A percentile compares a stretch with the other conserved stretches of the same genome.
Evolutionary conservation across 768 basidiomycete genomes (phyloP).

Genomic region (Phanerodontia chrysosporium): DNA sequence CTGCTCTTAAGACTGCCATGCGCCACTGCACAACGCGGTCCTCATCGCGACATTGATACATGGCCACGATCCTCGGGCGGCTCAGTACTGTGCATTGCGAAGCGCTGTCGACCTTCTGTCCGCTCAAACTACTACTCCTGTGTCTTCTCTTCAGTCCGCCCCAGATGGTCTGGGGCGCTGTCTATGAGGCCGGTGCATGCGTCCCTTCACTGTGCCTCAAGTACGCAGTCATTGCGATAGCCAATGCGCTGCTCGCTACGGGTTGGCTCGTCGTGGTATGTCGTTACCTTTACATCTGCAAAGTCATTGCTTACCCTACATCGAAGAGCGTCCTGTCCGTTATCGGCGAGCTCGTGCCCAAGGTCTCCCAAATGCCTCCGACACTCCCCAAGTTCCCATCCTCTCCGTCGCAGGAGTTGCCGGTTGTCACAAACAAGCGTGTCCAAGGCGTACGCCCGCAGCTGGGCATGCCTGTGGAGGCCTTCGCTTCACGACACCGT

Average conservation of each 20-base stretch:
- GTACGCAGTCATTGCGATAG: slow-evolving; percentile 7
- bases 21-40: neutral
- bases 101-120: neutral
- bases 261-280: slow-evolving; percentile 13
- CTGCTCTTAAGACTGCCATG: slow-evolving; percentile 2
- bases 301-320: neutral
- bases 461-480: neutral
- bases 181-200: slow-evolving; percentile 4
- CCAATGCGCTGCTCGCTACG: slow-evolving; percentile 10
- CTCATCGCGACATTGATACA: neutral
- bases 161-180: neutral
- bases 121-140: slow-evolving; percentile 1
- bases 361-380: slow-evolving; percentile 3
- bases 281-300: neutral
- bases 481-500: neutral
- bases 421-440: neutral
- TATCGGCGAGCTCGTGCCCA: slow-evolving; percentile 1
- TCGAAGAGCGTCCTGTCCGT: slow-evolving; percentile 9
- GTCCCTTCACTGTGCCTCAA: slow-evolving; percentile 8
- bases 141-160: neutral
- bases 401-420: neutral
- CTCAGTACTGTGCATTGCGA: neutral
- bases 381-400: slow-evolving; percentile 4
- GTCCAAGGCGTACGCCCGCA: neutral
- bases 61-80: slow-evolving; percentile 1